Base-by-base conservation (phyloP, 441 rosid species). In the Gossypium schwendimanii region DNA sequence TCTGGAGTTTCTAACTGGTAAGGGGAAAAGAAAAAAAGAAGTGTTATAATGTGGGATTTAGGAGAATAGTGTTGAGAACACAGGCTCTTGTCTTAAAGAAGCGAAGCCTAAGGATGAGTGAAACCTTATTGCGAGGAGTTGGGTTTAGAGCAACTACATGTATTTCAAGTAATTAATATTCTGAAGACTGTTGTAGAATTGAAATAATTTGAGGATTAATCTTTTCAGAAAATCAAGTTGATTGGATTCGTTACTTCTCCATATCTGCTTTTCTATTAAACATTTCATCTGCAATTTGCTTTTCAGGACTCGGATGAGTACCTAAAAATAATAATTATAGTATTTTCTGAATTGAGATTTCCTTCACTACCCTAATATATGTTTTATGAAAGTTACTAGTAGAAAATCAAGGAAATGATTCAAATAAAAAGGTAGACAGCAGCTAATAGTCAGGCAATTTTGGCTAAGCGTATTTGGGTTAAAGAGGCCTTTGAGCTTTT, bases 1-100 rank as follows among this genome's bases (percentile, higher is more conserved):
- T 59, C 66, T 14, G 3, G 67, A 71, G 45, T 71, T 71, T 80
- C 44, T 77, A 71, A 78, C 78, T 36, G 41, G 28, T 59, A 61
- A 71, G 44, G 18, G 18, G 21, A 52, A 63, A 44, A 44, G 60
- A 44, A 39, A 57, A 39, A 50, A 7, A 3, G 11, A 26, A 3
- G 39, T 73, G 41, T 68, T 76, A 76, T 58, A 65, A 52, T 53
- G 39, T 31, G 15, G 57, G 28, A 54, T 73, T 72, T 45, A 69
- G 81, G 49, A 57, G 28, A 41, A 61, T 63, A 28, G 67, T 28
- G 12, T 72, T 72, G 31, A 72, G 65, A 41, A 49, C 52, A 31
- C 61, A 61, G 31, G 69, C 44, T 26, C 6, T 17, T 18, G 31
- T 71, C 57, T 72, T 60, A 50, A 61, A 44, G 58, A 12, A 61